phyloP scores from a whole-genome alignment of 2,329 filamentous ascomycete genomes.

The Sclerotiophoma versabilis region DNA sequence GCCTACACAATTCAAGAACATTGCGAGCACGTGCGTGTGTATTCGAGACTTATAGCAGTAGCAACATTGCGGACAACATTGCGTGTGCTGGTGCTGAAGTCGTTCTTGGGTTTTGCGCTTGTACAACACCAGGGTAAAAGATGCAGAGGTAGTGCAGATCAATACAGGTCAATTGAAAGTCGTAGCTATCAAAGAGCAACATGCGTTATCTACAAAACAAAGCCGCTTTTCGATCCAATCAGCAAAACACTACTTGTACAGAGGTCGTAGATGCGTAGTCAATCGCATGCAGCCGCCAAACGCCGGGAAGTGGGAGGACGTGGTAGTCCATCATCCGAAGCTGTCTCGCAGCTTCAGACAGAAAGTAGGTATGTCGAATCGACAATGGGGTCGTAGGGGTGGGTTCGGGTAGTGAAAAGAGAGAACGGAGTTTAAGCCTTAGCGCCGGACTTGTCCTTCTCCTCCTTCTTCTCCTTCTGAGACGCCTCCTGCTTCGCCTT shows the following conservation, averaged over 20 bases:
- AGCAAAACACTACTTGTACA: slow-evolving; percentile 24
- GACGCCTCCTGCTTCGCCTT: slow-evolving; percentile 24
- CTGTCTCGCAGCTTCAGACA: background rate
- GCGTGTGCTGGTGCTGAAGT: too few relatives aligned
- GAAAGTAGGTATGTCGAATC: background rate
- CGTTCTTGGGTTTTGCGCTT: too few relatives aligned
- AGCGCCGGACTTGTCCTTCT: slow-evolving; percentile 26
- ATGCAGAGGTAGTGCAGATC: background rate
- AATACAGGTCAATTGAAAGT: background rate
- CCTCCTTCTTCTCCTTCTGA: slow-evolving; percentile 29
- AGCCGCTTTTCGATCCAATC: slow-evolving; percentile 8
- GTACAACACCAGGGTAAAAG: too few relatives aligned
- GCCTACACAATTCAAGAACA: background rate
- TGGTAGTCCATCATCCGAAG: background rate
- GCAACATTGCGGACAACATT: too few relatives aligned
- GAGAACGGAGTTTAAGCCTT: slow-evolving; percentile 11
- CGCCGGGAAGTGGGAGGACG: slow-evolving; percentile 24
- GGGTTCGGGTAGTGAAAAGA: too few relatives aligned
- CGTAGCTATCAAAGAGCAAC: background rate
- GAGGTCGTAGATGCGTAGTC: slow-evolving; percentile 10
- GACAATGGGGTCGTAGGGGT: background rate
- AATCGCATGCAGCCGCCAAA: slow-evolving; percentile 20
- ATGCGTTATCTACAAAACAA: slow-evolving; percentile 6
- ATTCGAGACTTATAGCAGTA: background rate
- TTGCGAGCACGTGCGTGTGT: background rate